Evolutionary conservation across 208 protist species (phyloP), one percentile per base, ranked within the genome.

Genomic region (Leishmania guyanensis): DNA sequence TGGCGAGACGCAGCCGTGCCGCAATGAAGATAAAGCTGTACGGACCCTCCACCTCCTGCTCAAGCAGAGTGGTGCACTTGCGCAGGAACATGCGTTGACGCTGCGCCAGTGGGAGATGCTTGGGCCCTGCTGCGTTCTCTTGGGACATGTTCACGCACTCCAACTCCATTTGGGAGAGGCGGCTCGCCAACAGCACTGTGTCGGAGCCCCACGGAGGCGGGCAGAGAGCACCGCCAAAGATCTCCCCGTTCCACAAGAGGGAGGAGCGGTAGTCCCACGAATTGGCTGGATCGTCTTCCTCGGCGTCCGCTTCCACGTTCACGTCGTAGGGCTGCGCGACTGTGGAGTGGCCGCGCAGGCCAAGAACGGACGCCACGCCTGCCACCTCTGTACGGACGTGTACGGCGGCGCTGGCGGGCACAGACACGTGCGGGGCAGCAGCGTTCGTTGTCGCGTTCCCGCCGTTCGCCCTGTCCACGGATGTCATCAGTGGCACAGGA

Each of bases 21-120:
- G 92, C 90, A 73, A 93, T 90, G 78, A 94, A 97, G 62, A 97
- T 85, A 80, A 98, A 97, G 16, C 88, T 90, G 80, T 96, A 98
- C 12, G 94, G 93, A 9, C 95, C 95, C 79, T 96, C 84, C 68
- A 96, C 84, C 54, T 92, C 87, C 60, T 80, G 75, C 86, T 97
- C 91, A 64, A 97, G 89, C 43, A 97, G 79, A 1, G 78, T 77
- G 51, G 93, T 90, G 84, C 92, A 95, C 20, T 75, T 72, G 16
- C 72, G 58, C 17, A 95, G 78, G 84, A 97, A 97, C 9, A 78
- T 75, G 33, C 75, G 74, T 76, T 93, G 92, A 5, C 88, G 88
- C 76, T 77, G 79, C 53, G 72, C 72, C 46, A 92, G 83, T 9
- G 82, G 66, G 14, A 85, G 74, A 12, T 65, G 56, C 8, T n/a